These are phyloP conservation scores for Anaeromyces robustus DNA, from an alignment of 192 early-diverging fungal genomes.

Conservation along the genomic window DNA sequence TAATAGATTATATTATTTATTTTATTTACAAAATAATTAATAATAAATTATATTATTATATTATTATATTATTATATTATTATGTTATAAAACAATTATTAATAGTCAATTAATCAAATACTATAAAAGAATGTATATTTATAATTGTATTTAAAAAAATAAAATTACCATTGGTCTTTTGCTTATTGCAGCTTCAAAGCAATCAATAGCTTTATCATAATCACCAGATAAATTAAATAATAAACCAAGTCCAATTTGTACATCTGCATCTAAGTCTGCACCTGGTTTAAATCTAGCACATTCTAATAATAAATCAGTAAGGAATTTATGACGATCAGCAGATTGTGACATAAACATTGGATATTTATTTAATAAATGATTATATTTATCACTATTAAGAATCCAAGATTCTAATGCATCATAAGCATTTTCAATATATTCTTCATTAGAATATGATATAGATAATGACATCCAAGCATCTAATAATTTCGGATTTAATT, in stretches of 20 bases:
- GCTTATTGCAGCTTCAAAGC: slow-evolving; percentile 81
- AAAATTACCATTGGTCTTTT: slow-evolving; percentile 50
- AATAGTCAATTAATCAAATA: too few relatives aligned
- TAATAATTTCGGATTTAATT: slow-evolving; percentile 50
- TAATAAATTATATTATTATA: too few relatives aligned
- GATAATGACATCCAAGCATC: slow-evolving; percentile 76
- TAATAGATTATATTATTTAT: too few relatives aligned
- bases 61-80: too few relatives aligned
- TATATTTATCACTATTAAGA: slow-evolving; percentile 52
- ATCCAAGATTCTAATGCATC: slow-evolving; percentile 83
- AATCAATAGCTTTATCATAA: slow-evolving; percentile 92
- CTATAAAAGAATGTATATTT: slow-evolving; percentile 8
- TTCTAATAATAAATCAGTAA: slow-evolving; percentile 61
- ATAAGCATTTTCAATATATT: slow-evolving; percentile 67
- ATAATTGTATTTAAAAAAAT: neutral
- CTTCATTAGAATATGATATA: slow-evolving; percentile 90
- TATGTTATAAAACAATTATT: too few relatives aligned
- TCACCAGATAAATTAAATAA: slow-evolving; percentile 87
- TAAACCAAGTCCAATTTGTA: slow-evolving; percentile 87
- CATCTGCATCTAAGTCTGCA: slow-evolving; percentile 69
- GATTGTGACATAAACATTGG: slow-evolving; percentile 8
- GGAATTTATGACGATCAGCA: slow-evolving; percentile 42
- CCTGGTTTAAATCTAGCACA: slow-evolving; percentile 50
- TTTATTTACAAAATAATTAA: too few relatives aligned
- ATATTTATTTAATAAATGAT: slow-evolving; percentile 15